Evolutionary conservation across 2,329 filamentous ascomycete species (phyloP), one percentile per base, ranked within the genome.

Genomic region (Hymenotorrendiella dingleyae): DNA sequence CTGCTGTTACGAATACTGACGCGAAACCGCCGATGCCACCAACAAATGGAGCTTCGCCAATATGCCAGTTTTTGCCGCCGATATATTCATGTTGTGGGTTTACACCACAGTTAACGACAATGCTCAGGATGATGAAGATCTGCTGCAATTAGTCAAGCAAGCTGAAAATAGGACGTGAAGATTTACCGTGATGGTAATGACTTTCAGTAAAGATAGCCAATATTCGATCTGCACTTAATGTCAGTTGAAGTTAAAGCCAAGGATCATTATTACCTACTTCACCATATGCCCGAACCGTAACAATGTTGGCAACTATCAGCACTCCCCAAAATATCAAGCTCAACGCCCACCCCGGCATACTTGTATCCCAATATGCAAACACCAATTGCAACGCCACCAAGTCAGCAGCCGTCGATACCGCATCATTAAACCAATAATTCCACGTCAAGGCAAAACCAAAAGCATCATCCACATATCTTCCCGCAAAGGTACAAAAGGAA

Each of bases 401-500:
- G 61, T 84, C 79, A 0, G 76, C 67, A 0, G 78, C 79, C 1
- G 72, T 76, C 0, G 70, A 72, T 0, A 78, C 72, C 1, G 78
- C 78, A 61, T 82, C 77, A 56, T 83, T 82, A 54, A 82, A 80
- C 78, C 78, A 83, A 58, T 76, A 77, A 50, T 77, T 78, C 74
- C 73, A 59, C 0, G 72, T 75, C 22, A 75, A 57, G 3, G 72
- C 71, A 47, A 76, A 76, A 1, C 72, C 73, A 48, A 74, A 69
- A 1, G 71, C 68, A 52, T 74, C 71, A 50, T 76, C 72, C 9
- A 76, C 68, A 44, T 72, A 76, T 35, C 72, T 67, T 8, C 69
- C 70, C 12, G 74, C 72, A 62, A 72, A 77, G 3, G 71, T 73
- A 55, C 72, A 74, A 49, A 76, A 76, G 1, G 69, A 72, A 1